Conservation (phyloP, 225 moss, liverwort and hornwort species). For the Straminergon stramineum region DNA sequence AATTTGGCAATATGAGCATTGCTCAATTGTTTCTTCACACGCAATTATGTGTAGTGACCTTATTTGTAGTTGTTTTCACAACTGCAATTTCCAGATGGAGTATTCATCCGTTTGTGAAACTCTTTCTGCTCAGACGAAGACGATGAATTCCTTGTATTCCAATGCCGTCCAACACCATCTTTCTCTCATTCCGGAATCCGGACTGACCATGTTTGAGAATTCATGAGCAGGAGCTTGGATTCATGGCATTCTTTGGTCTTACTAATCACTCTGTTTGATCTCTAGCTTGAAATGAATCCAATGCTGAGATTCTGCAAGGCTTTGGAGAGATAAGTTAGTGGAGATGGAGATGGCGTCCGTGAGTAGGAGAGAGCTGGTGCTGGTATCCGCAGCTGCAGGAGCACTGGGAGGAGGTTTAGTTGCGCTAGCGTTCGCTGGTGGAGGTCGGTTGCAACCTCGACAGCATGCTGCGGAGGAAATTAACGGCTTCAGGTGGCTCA, state of each 20-base stretch:
- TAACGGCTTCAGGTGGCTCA: not conserved
- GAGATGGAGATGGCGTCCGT: not conserved
- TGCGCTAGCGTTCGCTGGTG: conserved; percentile 19
- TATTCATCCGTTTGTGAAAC: not conserved
- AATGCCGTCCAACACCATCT: not conserved
- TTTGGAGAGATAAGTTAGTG: not conserved
- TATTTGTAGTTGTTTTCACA: not conserved
- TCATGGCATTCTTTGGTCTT: not conserved
- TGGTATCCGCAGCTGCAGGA: conserved; percentile 28
- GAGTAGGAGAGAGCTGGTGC: conserved; percentile 32
- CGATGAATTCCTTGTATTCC: not conserved
- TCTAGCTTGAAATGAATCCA: not conserved
- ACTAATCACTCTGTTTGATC: not conserved
- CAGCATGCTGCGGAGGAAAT: not conserved
- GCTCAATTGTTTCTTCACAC: not conserved
- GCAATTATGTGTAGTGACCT: not conserved
- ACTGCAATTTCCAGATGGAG: not conserved
- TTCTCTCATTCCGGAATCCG: not conserved
- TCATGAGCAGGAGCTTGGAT: not conserved
- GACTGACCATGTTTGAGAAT: not conserved
- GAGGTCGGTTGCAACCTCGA: not conserved
- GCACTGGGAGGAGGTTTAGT: conserved; percentile 40
- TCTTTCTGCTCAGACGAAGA: not conserved
- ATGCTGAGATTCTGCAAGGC: not conserved
- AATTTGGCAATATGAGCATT: not conserved